A percentile compares a stretch with the other conserved stretches of the same genome.
Evolutionary conservation across 208 protist species (phyloP).

Genomic region (Leishmania arabica): DNA sequence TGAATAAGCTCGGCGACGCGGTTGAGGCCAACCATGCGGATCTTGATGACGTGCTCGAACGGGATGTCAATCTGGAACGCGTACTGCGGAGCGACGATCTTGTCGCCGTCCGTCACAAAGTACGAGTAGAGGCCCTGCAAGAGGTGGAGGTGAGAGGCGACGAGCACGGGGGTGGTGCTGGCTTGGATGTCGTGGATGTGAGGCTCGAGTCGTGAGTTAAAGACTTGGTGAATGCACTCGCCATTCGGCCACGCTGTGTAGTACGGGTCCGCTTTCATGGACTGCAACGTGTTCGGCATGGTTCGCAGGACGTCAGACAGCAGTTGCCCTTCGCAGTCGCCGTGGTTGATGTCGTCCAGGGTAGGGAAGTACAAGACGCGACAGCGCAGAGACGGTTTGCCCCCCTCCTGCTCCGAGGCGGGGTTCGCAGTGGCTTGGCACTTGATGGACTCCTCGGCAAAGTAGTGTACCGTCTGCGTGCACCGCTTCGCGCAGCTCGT

Average conservation of each 20-base stretch:
- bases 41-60: conserved; percentile 77
- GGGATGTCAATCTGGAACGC: conserved; percentile 82
- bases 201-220: conserved; percentile 84
- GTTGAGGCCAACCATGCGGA: conserved; percentile 63
- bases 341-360: conserved; percentile 87
- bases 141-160: conserved; percentile 79
- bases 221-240: conserved; percentile 90
- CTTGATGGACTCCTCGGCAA: conserved; percentile 61
- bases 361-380: conserved; percentile 86
- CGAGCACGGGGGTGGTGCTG: conserved; percentile 71
- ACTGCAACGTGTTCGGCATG: conserved; percentile 78
- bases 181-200: conserved; percentile 93
- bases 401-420: not conserved
- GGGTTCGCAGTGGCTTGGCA: conserved; percentile 4
- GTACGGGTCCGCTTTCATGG: conserved; percentile 85
- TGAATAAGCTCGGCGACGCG: conserved; percentile 74
- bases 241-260: conserved; percentile 89
- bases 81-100: conserved; percentile 72
- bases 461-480: conserved; percentile 83
- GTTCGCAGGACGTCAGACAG: conserved; percentile 69
- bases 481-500: conserved; percentile 84
- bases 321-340: conserved; percentile 85
- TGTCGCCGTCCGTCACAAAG: conserved; percentile 81
- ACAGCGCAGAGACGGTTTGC: conserved; percentile 46
- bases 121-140: conserved; percentile 88